These are phyloP conservation scores for Arthrobotrys conoides DNA, from an alignment of 2,329 filamentous ascomycete species.

Conservation along the genomic window DNA sequence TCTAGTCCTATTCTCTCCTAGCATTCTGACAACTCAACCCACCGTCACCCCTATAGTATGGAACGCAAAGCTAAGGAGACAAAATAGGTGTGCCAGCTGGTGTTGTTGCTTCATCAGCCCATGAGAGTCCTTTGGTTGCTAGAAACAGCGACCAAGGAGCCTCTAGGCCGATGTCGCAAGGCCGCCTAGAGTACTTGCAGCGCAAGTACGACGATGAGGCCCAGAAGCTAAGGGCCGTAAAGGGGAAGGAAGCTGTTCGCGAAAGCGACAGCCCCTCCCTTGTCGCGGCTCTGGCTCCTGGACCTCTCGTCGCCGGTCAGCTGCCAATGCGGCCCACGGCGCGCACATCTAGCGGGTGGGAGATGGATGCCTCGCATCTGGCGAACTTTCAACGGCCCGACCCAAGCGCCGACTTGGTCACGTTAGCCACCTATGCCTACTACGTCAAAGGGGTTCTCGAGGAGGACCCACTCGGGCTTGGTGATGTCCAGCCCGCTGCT, in stretches of 20 bases:
- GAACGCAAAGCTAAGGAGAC: not conserved
- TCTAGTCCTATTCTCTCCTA: not conserved
- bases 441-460: slow-evolving; percentile 26
- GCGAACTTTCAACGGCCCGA: not conserved
- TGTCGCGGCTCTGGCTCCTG: not conserved
- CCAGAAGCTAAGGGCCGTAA: not conserved
- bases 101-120: not conserved
- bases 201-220: slow-evolving; percentile 40
- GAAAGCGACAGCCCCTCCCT: not conserved
- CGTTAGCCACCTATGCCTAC: slow-evolving; percentile 14
- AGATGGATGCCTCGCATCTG: slow-evolving; percentile 4
- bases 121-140: not conserved
- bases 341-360: not conserved
- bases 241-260: slow-evolving; percentile 6
- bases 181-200: slow-evolving; percentile 27
- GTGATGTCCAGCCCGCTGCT: slow-evolving; percentile 1
- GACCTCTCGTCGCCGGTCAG: not conserved
- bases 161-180: slow-evolving; percentile 8
- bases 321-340: not conserved
- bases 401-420: not conserved
- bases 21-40: too few species aligned
- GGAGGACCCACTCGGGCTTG: slow-evolving; percentile 7
- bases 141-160: not conserved
- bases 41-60: too few species aligned
- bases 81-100: not conserved